Evolutionary conservation across 306 rosid species (phyloP).

Genomic region (Prunus kanzakura): DNA sequence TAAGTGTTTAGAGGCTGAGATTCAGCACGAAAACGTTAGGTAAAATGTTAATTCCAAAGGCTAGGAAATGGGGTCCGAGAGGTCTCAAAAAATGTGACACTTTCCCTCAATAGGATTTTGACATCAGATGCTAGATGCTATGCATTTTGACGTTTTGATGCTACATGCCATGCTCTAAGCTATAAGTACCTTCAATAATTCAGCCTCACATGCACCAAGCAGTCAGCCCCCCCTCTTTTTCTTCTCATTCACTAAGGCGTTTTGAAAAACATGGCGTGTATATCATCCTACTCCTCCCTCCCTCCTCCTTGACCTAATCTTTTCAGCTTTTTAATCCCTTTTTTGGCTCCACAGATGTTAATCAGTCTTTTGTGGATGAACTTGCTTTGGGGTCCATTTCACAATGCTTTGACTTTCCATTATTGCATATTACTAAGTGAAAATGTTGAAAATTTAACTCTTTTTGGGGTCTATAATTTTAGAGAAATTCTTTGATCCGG

Average conservation of each 20-base stretch:
- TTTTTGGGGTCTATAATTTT: background rate
- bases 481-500: too few relatives aligned
- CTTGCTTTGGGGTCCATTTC: slow-evolving; percentile 31
- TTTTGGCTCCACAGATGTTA: slow-evolving; percentile 43
- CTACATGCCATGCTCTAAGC: slow-evolving; percentile 27
- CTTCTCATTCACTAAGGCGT: slow-evolving; percentile 15
- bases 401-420: slow-evolving; percentile 36
- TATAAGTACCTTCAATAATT: slow-evolving; percentile 53
- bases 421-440: slow-evolving; percentile 2
- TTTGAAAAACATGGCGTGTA: slow-evolving; percentile 33
- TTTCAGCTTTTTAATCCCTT: slow-evolving; percentile 25
- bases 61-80: slow-evolving; percentile 35
- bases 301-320: slow-evolving; percentile 22
- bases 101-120: slow-evolving; percentile 41
- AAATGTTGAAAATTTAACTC: background rate
- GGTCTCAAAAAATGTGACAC: slow-evolving; percentile 22
- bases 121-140: slow-evolving; percentile 37
- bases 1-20: background rate
- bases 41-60: slow-evolving; percentile 34
- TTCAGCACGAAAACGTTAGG: slow-evolving; percentile 20
- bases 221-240: slow-evolving; percentile 9
- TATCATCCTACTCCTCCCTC: background rate
- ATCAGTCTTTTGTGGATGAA: slow-evolving; percentile 17
- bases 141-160: slow-evolving; percentile 13
- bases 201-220: slow-evolving; percentile 55